Conservation (phyloP, 1,284 basidiomycete species). For the Pyrrhoderma noxium region DNA sequence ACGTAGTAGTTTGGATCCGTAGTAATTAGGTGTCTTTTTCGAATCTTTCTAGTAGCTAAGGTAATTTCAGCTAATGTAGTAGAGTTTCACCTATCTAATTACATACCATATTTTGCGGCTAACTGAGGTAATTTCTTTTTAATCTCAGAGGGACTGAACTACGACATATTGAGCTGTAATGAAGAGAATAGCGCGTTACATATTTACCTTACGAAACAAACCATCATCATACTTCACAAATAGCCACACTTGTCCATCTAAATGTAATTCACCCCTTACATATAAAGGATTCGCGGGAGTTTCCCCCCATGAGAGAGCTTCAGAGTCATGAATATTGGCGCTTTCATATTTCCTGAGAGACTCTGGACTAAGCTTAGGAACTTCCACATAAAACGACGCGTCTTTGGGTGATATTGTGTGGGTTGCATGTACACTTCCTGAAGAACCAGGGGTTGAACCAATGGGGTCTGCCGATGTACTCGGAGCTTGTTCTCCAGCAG, state of each 20-base stretch:
- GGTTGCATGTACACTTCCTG: too few relatives aligned
- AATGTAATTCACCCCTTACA: constrained; percentile 51
- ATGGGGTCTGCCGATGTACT: too few relatives aligned
- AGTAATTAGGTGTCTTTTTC: too few relatives aligned
- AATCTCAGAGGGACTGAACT: neutral
- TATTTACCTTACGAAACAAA: constrained; percentile 49
- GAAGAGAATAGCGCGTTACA: constrained; percentile 13
- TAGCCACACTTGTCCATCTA: constrained; percentile 40
- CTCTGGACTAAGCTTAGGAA: constrained; percentile 29
- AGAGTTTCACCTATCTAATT: neutral
- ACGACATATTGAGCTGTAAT: neutral
- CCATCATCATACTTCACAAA: constrained; percentile 52
- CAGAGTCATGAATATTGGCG: constrained; percentile 29
- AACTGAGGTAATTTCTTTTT: constrained; percentile 34
- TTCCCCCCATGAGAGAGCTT: constrained; percentile 21
- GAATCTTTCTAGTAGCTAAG: too few relatives aligned
- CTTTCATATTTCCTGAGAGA: constrained; percentile 37
- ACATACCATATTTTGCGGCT: constrained; percentile 48
- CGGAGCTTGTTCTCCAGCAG: too few relatives aligned
- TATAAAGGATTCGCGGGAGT: constrained; percentile 33
- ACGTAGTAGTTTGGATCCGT: too few relatives aligned
- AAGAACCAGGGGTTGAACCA: too few relatives aligned
- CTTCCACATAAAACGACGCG: constrained; percentile 22
- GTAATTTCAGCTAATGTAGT: neutral
- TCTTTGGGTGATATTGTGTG: neutral